phyloP scores from a whole-genome alignment of 148 eudicot genomes.

The Amaranthus cruentus region DNA sequence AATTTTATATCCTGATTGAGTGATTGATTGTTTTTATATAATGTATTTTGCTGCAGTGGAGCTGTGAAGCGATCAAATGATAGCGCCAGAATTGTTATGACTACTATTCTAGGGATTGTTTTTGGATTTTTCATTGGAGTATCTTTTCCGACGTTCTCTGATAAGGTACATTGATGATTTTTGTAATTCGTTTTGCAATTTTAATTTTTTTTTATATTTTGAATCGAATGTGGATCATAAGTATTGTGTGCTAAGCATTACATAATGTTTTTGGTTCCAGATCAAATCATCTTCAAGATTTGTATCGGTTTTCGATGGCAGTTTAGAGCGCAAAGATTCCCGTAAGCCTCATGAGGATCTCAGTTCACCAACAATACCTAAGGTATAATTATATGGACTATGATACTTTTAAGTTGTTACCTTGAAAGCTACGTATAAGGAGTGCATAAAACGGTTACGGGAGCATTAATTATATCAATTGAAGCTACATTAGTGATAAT shows the following conservation, averaged over 20 bases:
- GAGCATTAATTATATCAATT: too few species aligned
- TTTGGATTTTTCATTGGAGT: slow-evolving; percentile 35
- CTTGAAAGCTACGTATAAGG: too few species aligned
- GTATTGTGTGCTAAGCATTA: background rate
- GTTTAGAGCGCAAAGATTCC: background rate
- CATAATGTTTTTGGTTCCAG: slow-evolving; percentile 13
- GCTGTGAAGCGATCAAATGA: slow-evolving; percentile 30
- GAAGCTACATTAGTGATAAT: too few species aligned
- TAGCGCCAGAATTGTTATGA: slow-evolving; percentile 29
- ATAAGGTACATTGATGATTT: slow-evolving; percentile 20
- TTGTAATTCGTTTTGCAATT: background rate
- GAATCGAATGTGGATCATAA: background rate
- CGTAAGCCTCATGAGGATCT: slow-evolving; percentile 26
- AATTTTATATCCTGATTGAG: background rate
- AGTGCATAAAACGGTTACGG: too few species aligned
- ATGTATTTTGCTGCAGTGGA: slow-evolving; percentile 18
- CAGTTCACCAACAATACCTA: slow-evolving; percentile 22
- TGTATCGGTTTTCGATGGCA: slow-evolving; percentile 25
- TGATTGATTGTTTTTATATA: background rate
- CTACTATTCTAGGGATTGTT: slow-evolving; percentile 31
- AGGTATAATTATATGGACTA: slow-evolving; percentile 12
- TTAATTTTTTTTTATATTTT: background rate
- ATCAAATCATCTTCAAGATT: slow-evolving; percentile 29
- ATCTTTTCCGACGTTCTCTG: slow-evolving; percentile 30
- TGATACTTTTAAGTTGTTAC: too few species aligned